A percentile compares a stretch with the other conserved stretches of the same genome.
phyloP scores from a whole-genome alignment of 2,329 filamentous ascomycete species.

The Aspergillus terreus region DNA sequence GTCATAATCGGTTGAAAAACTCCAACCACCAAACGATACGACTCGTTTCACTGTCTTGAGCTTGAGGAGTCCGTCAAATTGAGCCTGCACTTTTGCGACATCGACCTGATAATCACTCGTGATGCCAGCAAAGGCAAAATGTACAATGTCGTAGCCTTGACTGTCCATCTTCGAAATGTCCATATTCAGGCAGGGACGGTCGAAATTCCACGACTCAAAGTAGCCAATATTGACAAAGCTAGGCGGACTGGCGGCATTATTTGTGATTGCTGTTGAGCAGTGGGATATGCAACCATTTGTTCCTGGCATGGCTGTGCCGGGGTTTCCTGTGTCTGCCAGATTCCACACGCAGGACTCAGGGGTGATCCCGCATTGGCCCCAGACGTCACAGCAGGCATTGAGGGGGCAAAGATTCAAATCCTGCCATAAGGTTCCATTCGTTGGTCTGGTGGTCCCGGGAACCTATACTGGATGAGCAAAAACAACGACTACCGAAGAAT shows the following conservation, averaged over 20 bases:
- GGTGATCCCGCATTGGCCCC: conserved; percentile 45
- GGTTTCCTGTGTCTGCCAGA: conserved; percentile 25
- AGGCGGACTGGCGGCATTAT: conserved; percentile 15
- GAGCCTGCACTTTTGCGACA: conserved; percentile 14
- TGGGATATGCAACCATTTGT: conserved; percentile 42
- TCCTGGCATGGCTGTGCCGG: conserved; percentile 33
- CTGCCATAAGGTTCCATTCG: conserved; percentile 25
- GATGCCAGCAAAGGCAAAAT: conserved; percentile 37
- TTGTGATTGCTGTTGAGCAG: conserved; percentile 38
- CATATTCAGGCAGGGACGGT: conserved; percentile 30
- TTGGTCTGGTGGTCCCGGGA: conserved; percentile 33
- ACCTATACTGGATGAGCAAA: not conserved
- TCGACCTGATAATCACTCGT: conserved; percentile 29
- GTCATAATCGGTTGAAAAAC: conserved; percentile 35
- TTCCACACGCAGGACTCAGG: conserved; percentile 40
- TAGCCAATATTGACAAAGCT: conserved; percentile 25
- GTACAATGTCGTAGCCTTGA: conserved; percentile 30
- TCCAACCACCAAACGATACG: conserved; percentile 46
- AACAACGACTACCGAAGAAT: not conserved
- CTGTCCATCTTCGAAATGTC: conserved; percentile 20
- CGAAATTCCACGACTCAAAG: conserved; percentile 29
- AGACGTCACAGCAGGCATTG: conserved; percentile 42
- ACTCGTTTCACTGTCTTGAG: conserved; percentile 33
- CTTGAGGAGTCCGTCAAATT: conserved; percentile 34
- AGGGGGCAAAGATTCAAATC: conserved; percentile 45